Conservation (phyloP, 495 filamentous ascomycete genomes). For the Penicillium alfredii region DNA sequence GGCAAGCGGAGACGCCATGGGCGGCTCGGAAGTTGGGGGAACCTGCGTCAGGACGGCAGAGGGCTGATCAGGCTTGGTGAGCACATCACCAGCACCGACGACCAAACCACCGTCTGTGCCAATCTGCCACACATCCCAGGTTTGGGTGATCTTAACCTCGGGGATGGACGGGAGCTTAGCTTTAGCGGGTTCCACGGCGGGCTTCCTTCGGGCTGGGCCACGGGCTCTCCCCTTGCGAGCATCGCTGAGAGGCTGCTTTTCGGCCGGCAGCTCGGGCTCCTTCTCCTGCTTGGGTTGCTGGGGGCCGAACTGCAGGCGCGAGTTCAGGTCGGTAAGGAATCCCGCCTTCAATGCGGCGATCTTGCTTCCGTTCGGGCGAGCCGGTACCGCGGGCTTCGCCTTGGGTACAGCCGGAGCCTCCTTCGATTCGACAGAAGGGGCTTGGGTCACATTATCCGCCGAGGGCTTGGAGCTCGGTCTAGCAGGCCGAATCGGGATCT, state of each 20-base stretch:
- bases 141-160: conserved; percentile 41
- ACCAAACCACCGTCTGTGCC: conserved; percentile 40
- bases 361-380: conserved; percentile 70
- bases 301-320: conserved; percentile 74
- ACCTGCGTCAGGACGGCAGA: conserved; percentile 16
- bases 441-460: conserved; percentile 27
- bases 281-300: conserved; percentile 68
- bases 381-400: conserved; percentile 73
- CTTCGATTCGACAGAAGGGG: conserved; percentile 10
- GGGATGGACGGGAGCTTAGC: conserved; percentile 33
- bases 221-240: conserved; percentile 84
- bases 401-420: conserved; percentile 39
- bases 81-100: conserved; percentile 27
- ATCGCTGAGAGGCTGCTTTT: conserved; percentile 75
- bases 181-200: conserved; percentile 35
- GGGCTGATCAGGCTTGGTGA: conserved; percentile 11
- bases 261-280: conserved; percentile 50
- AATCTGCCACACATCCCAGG: conserved; percentile 49
- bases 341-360: conserved; percentile 86
- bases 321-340: conserved; percentile 87
- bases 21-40: conserved; percentile 12
- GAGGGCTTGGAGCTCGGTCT: conserved; percentile 44
- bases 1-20: conserved; percentile 35
- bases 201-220: conserved; percentile 77
- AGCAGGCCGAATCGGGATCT: conserved; percentile 64